phyloP scores from a whole-genome alignment of 208 protist genomes.

The Porcisia hertigi region DNA sequence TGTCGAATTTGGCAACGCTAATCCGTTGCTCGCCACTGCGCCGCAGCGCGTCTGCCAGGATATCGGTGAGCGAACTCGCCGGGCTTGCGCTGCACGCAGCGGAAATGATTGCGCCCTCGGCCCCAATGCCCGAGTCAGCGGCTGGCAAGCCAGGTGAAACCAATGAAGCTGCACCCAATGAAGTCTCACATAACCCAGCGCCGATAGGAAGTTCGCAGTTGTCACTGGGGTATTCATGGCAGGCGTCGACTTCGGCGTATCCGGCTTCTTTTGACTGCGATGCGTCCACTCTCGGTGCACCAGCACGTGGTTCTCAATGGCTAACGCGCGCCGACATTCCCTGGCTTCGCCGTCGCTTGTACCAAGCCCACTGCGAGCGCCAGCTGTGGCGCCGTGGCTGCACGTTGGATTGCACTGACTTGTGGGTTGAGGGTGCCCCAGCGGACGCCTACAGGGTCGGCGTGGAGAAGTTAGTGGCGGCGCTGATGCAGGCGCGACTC shows the following conservation, averaged over 20 bases:
- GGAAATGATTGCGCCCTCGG: constrained; percentile 55
- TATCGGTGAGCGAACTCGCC: constrained; percentile 62
- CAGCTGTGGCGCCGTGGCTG: constrained; percentile 56
- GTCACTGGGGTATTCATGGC: constrained; percentile 44
- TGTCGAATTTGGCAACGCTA: constrained; percentile 66
- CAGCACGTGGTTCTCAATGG: constrained; percentile 21
- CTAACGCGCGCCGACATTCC: constrained; percentile 68
- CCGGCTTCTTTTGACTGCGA: constrained; percentile 4
- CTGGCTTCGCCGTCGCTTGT: constrained; percentile 69
- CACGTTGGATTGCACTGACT: constrained; percentile 72
- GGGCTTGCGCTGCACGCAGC: constrained; percentile 67
- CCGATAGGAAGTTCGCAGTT: constrained; percentile 30
- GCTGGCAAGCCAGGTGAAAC: constrained; percentile 1
- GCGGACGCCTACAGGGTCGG: constrained; percentile 36
- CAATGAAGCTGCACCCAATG: background rate
- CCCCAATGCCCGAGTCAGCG: constrained; percentile 22
- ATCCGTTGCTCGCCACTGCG: constrained; percentile 73
- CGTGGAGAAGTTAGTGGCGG: constrained; percentile 53
- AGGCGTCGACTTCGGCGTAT: constrained; percentile 19
- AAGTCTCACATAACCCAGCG: background rate
- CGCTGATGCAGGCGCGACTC: constrained; percentile 67
- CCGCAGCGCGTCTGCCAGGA: constrained; percentile 23
- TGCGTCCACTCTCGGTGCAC: background rate
- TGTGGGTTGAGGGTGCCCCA: constrained; percentile 70
- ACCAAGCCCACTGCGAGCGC: constrained; percentile 82